Base-by-base conservation (phyloP, 495 filamentous ascomycete species). In the Venustampulla echinocandica region DNA sequence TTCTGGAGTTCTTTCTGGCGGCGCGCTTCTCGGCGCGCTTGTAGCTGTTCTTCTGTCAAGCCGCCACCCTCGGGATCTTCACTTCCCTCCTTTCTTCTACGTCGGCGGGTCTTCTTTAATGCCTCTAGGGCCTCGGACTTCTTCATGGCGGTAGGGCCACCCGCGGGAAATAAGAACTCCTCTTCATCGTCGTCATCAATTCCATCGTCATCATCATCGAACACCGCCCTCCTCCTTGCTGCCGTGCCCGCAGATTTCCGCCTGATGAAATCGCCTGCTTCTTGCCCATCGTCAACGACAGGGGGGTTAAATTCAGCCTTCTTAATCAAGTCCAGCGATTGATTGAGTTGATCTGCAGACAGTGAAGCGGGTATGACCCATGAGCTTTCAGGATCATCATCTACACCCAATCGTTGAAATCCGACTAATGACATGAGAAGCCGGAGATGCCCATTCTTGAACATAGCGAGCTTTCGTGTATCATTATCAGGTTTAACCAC, bases 381-480 rank as follows among this genome's bases (percentile, higher is more conserved):
- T 10, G 72, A 69, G 1, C 83, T 79, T 47, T 87, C 81, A 5
- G 74, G 73, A 10, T 69, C 84, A 46, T 90, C 83, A 35, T 81
- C 69, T 14, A 67, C 61, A 2, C 82, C 79, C 3, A 87, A 66
- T 13, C 79, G 71, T 54, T 84, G 77, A 42, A 92, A 77, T 3
- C 86, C 85, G 36, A 82, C 67, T 2, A 88, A 69, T 0, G 69
- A 79, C 77, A 97, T 82, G 5, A 99, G 77, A 19, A 97, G 80
- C 21, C 90, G 83, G 6, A 97, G 79, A 57, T 87, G 81, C n/a
- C 84, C 80, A 56, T 96, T 89, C 54, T 85, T 89, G 63, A 90
- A 93, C 64, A 94, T 79, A 18, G 86, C 83, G 2, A 70, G 74
- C 38, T 81, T 79, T 30, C 79, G 71, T 22, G 76, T 69, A 33